Conservation (phyloP, 1,139 yeast genomes). For the Yamadazyma jaroonii region DNA sequence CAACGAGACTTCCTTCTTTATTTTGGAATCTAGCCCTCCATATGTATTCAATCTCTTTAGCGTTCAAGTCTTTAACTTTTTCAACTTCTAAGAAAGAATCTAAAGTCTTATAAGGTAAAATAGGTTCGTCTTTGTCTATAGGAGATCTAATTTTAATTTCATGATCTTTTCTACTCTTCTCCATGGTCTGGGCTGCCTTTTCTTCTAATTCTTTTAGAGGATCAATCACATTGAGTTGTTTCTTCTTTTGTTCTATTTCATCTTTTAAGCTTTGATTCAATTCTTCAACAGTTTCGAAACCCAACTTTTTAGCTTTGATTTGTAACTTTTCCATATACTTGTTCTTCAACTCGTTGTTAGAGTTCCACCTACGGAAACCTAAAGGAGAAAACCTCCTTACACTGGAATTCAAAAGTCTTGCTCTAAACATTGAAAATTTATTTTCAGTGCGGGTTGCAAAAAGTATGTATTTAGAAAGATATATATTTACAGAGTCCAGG, state of each 20-base stretch:
- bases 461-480: not conserved
- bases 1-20: constrained; percentile 61
- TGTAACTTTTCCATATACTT: constrained; percentile 23
- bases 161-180: constrained; percentile 52
- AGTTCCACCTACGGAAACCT: constrained; percentile 7
- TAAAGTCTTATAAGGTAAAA: constrained; percentile 66
- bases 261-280: constrained; percentile 63
- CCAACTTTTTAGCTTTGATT: constrained; percentile 35
- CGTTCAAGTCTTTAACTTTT: constrained; percentile 55
- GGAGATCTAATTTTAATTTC: constrained; percentile 60
- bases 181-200: constrained; percentile 28
- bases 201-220: constrained; percentile 68
- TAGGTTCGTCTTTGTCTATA: constrained; percentile 42
- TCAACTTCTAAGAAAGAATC: constrained; percentile 67
- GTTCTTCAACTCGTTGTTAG: constrained; percentile 1
- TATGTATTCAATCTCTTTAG: constrained; percentile 69
- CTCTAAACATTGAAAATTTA: constrained; percentile 2
- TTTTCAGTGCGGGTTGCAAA: constrained; percentile 3
- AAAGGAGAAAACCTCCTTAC: not conserved
- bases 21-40: constrained; percentile 87
- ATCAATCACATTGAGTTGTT: constrained; percentile 59
- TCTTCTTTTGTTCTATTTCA: constrained; percentile 54
- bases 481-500: no score
- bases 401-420: not conserved
- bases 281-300: constrained; percentile 51